Evolutionary conservation across 1,139 yeast genomes (phyloP), one percentile per base, ranked within the genome.

Genomic region (Geotrichum fermentans): DNA sequence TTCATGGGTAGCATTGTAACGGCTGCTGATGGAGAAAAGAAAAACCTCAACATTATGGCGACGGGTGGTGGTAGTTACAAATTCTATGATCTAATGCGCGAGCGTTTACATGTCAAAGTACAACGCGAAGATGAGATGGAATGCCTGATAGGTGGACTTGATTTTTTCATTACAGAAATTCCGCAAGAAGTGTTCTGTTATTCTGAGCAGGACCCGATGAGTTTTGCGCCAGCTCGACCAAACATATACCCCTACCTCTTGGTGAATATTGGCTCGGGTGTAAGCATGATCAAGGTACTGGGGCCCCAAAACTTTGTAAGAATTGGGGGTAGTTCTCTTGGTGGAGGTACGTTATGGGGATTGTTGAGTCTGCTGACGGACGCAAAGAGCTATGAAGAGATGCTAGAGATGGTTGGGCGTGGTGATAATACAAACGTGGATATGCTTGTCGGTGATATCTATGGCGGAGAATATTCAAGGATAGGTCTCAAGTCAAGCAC

Each of bases 311-410:
- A 79, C 41, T 92, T 85, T 64, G 83, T 78, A 54, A 77, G 98
- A 63, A 85, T 92, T 30, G 98, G 98, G 2, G 99, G 99, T 4
- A 86, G 96, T 0, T 89, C 97, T 0, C 70, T 92, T 13, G 99
- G 99, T 22, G 99, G 99, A 1, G 99, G 99, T 2, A 92, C 99
- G 0, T 73, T 92, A 21, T 94, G 98, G 98, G 99, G 99, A 0
- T 71, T 92, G 42, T 70, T 92, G 35, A 85, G 96, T 1, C 70
- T 92, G 47, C 73, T 92, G 34, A 92, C 98, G 0, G 87, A 87
- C 50, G 96, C 96, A 1, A 76, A 79, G 53, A 86, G 88, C 44
- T 92, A 89, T 63, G 96, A 89, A 61, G 96, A 90, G 62, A 90
- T 90, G 97, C 74, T 94, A 55, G 86, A 81, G 58, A 84, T 89